phyloP scores from a whole-genome alignment of 257 asterid genomes.

The Solanum sejunctum region DNA sequence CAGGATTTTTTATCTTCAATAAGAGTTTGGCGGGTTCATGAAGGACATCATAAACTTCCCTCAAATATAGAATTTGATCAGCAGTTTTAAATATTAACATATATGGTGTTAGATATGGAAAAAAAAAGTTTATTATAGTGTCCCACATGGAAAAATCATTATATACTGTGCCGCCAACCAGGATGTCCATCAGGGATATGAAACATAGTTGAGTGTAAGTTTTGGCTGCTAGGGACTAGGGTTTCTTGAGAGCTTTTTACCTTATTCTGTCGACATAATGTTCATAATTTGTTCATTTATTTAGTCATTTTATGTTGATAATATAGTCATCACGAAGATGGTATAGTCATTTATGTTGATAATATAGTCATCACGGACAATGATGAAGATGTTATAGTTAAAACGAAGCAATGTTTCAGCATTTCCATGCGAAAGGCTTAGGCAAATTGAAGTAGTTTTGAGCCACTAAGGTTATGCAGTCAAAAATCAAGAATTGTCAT shows the following conservation, averaged over 20 bases:
- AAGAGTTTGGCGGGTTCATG: neutral
- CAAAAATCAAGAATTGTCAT: neutral
- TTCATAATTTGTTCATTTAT: neutral
- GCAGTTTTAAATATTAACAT: neutral
- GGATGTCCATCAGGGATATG: neutral
- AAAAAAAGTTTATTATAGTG: neutral
- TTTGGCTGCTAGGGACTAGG: neutral
- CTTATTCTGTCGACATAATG: neutral
- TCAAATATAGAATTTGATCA: neutral
- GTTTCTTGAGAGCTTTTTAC: neutral
- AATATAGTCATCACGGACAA: neutral
- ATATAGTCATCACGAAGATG: neutral
- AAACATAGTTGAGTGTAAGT: neutral
- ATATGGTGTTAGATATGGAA: neutral
- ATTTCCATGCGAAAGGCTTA: neutral
- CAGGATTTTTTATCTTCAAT: neutral
- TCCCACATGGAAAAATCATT: neutral
- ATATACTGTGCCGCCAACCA: neutral
- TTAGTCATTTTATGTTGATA: neutral
- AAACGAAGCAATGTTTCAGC: neutral
- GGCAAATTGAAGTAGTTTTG: neutral
- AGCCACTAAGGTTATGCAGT: neutral
- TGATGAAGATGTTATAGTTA: neutral
- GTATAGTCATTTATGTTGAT: neutral
- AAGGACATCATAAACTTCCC: neutral